Evolutionary conservation across 768 basidiomycete species (phyloP).

Genomic region (Tylopilus subfusipes): DNA sequence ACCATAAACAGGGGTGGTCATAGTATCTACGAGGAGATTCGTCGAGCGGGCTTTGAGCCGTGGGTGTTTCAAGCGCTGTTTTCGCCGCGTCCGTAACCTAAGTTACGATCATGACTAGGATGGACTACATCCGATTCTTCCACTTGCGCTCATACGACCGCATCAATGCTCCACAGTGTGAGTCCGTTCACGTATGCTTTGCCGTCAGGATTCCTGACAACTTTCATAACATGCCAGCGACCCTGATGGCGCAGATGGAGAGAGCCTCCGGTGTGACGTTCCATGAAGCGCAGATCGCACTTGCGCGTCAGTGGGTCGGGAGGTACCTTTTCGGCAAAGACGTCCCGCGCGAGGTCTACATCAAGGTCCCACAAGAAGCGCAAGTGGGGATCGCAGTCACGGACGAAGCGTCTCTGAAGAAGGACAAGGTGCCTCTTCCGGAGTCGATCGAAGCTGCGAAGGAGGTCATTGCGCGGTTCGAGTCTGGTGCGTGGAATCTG

Average conservation of each 20-base stretch:
- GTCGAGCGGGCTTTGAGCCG: constrained; percentile 77
- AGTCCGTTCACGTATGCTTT: constrained; percentile 15
- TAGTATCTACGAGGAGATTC: constrained; percentile 81
- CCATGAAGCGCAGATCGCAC: constrained; percentile 82
- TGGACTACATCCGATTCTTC: constrained; percentile 87
- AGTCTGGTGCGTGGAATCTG: constrained; percentile 55
- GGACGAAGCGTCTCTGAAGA: constrained; percentile 52
- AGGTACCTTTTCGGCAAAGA: constrained; percentile 35
- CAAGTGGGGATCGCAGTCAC: constrained; percentile 46
- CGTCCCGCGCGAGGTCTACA: constrained; percentile 48
- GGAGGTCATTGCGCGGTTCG: constrained; percentile 65
- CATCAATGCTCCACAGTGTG: constrained; percentile 73
- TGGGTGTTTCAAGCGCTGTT: constrained; percentile 33
- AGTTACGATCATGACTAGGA: constrained; percentile 38
- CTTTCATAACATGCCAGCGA: constrained; percentile 22
- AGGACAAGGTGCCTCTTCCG: constrained; percentile 67
- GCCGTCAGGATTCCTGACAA: constrained; percentile 23
- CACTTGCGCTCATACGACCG: constrained; percentile 90
- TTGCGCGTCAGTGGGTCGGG: constrained; percentile 73
- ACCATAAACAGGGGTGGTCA: constrained; percentile 87
- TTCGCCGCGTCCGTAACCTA: background rate
- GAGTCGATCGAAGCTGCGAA: constrained; percentile 62
- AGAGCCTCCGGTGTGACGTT: constrained; percentile 72
- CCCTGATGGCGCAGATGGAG: constrained; percentile 69
- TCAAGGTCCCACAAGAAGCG: constrained; percentile 54